phyloP scores from a whole-genome alignment of 108 stramenopile genomes.

The Parietichytrium sp. region DNA sequence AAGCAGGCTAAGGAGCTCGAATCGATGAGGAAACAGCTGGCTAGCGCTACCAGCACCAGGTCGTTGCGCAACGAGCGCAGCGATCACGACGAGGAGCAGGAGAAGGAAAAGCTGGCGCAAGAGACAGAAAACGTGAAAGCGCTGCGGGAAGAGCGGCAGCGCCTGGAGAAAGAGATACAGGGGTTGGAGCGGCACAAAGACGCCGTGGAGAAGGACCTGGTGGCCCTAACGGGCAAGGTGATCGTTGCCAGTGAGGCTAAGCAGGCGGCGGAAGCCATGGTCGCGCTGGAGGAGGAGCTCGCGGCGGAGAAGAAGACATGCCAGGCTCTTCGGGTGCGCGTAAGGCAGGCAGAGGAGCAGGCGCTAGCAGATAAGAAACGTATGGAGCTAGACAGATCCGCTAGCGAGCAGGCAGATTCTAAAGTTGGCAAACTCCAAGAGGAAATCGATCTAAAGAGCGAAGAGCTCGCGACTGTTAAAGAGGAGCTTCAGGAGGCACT shows the following conservation, averaged over 20 bases:
- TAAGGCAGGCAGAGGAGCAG: background rate
- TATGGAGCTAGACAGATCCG: no score
- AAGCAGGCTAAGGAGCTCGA: background rate
- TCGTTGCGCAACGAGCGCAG: background rate
- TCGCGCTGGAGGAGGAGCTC: background rate
- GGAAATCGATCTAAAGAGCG: background rate
- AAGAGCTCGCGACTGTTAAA: background rate
- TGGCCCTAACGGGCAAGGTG: background rate
- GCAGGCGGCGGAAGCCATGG: background rate
- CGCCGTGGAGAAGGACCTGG: background rate
- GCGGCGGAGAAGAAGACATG: background rate
- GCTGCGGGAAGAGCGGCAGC: background rate
- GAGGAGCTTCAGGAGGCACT: background rate
- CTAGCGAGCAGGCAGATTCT: no score
- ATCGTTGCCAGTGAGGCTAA: background rate
- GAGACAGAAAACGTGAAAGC: background rate
- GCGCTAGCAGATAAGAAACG: background rate
- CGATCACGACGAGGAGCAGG: background rate
- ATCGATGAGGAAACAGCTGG: background rate
- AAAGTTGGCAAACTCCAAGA: no score
- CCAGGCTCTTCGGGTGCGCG: background rate
- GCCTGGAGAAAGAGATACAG: background rate
- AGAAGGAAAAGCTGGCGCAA: conserved; percentile 8
- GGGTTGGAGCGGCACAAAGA: background rate
- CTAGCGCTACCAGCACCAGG: background rate